Conservation (phyloP, 768 basidiomycete species). For the Pisolithus sp. region DNA sequence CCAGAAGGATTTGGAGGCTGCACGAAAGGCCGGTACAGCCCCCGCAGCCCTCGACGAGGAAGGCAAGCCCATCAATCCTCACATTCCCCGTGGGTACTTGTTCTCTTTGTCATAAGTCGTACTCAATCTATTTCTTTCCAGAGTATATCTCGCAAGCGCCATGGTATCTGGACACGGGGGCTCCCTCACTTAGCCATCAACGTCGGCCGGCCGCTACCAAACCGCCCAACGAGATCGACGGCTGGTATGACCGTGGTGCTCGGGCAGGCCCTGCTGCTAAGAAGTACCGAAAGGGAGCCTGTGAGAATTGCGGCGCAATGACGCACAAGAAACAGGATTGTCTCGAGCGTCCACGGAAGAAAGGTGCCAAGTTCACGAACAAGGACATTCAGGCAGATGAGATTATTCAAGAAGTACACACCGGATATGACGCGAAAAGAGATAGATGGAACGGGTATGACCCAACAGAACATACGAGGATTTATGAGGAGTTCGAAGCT, state of each 20-base stretch:
- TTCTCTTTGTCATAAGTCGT: neutral
- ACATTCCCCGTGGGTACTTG: constrained; percentile 84
- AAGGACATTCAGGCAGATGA: constrained; percentile 91
- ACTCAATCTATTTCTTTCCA: constrained; percentile 23
- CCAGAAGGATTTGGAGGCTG: constrained; percentile 96
- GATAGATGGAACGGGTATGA: constrained; percentile 99
- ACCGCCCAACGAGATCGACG: constrained; percentile 62
- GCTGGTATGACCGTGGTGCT: constrained; percentile 87
- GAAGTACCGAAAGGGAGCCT: constrained; percentile 96
- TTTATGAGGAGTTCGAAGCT: constrained; percentile 93
- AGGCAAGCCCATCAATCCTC: constrained; percentile 94
- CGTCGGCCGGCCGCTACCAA: constrained; percentile 63
- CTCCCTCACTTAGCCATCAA: constrained; percentile 91
- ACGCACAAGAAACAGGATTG: constrained; percentile 90
- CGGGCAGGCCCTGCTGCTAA: constrained; percentile 88
- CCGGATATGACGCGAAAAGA: constrained; percentile 88
- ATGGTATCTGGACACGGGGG: constrained; percentile 96
- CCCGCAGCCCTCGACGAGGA: constrained; percentile 94
- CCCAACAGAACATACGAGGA: constrained; percentile 72
- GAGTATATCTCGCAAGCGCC: constrained; percentile 99
- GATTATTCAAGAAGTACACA: constrained; percentile 69
- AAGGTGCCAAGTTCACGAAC: constrained; percentile 90
- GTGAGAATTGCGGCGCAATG: constrained; percentile 98
- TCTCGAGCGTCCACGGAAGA: constrained; percentile 92
- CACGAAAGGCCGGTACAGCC: constrained; percentile 96